phyloP scores from a whole-genome alignment of 2,329 filamentous ascomycete genomes.

The Ophiosphaerella narmari region DNA sequence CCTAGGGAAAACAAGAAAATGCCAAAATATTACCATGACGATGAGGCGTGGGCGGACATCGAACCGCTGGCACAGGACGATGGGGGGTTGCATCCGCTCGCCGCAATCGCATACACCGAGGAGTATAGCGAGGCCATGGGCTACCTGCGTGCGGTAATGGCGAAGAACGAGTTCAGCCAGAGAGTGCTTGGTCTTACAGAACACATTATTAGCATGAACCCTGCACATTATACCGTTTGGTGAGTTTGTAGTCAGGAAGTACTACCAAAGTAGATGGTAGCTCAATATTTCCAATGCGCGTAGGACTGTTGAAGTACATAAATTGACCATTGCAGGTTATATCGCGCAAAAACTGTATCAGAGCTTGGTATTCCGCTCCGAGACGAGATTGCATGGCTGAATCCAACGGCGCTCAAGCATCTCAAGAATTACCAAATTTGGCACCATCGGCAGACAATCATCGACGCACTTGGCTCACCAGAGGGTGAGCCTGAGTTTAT shows the following conservation, averaged over 20 bases:
- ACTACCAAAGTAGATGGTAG: neutral
- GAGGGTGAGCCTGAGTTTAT: conserved; percentile 76
- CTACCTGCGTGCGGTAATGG: conserved; percentile 94
- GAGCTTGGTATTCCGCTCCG: conserved; percentile 67
- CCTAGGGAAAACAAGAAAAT: conserved; percentile 14
- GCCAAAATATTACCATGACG: conserved; percentile 60
- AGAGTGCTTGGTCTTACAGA: conserved; percentile 82
- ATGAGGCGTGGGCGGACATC: conserved; percentile 83
- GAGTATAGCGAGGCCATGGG: conserved; percentile 91
- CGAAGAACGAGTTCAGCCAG: conserved; percentile 78
- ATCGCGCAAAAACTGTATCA: conserved; percentile 79
- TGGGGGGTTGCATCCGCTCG: conserved; percentile 74
- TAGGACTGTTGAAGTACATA: neutral
- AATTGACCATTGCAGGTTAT: conserved; percentile 63
- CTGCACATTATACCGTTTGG: conserved; percentile 98
- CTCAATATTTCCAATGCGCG: neutral
- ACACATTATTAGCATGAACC: conserved; percentile 89
- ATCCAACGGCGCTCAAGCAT: conserved; percentile 77
- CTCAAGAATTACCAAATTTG: conserved; percentile 99
- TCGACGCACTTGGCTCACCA: conserved; percentile 62
- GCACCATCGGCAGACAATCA: conserved; percentile 65
- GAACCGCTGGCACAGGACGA: conserved; percentile 82
- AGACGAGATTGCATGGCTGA: conserved; percentile 84
- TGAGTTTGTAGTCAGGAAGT: conserved; percentile 36
- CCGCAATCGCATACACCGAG: conserved; percentile 88